Conservation (phyloP, 805 yeast species). For the Metschnikowia matae region DNA sequence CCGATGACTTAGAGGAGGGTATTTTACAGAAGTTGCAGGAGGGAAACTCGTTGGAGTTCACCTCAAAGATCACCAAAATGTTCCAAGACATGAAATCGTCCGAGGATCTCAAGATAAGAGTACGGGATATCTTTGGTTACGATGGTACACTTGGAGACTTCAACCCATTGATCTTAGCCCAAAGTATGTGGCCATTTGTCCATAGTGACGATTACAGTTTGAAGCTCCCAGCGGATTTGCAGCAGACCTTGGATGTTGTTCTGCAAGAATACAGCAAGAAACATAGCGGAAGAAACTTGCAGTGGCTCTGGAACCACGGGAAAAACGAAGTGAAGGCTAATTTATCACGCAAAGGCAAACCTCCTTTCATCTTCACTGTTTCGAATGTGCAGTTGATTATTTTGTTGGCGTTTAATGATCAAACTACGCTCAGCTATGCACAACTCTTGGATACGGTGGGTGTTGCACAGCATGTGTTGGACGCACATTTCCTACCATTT, state of each 20-base stretch:
- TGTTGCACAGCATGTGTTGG: slow-evolving; percentile 58
- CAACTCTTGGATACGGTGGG: slow-evolving; percentile 67
- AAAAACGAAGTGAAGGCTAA: slow-evolving; percentile 90
- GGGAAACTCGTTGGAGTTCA: slow-evolving; percentile 88
- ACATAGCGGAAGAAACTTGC: slow-evolving; percentile 83
- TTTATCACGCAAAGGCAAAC: slow-evolving; percentile 72
- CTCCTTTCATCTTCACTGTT: slow-evolving; percentile 76
- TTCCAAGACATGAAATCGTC: slow-evolving; percentile 89
- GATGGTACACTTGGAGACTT: slow-evolving; percentile 37
- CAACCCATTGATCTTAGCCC: slow-evolving; percentile 76
- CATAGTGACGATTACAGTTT: slow-evolving; percentile 36
- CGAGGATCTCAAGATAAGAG: slow-evolving; percentile 61
- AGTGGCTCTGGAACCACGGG: slow-evolving; percentile 95
- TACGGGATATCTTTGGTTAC: slow-evolving; percentile 43
- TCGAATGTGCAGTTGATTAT: slow-evolving; percentile 87
- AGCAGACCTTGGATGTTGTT: slow-evolving; percentile 61
- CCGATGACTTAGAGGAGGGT: slow-evolving; percentile 79
- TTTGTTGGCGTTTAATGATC: slow-evolving; percentile 74
- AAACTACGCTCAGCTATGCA: slow-evolving; percentile 53
- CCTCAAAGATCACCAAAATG: slow-evolving; percentile 92
- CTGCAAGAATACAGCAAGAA: slow-evolving; percentile 64
- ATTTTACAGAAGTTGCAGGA: slow-evolving; percentile 83
- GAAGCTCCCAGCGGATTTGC: slow-evolving; percentile 65
- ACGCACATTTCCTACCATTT: slow-evolving; percentile 75
- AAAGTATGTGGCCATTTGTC: slow-evolving; percentile 83